Evolutionary conservation across 108 stramenopile species (phyloP).

Genomic region (Nannochloropsis granulata): DNA sequence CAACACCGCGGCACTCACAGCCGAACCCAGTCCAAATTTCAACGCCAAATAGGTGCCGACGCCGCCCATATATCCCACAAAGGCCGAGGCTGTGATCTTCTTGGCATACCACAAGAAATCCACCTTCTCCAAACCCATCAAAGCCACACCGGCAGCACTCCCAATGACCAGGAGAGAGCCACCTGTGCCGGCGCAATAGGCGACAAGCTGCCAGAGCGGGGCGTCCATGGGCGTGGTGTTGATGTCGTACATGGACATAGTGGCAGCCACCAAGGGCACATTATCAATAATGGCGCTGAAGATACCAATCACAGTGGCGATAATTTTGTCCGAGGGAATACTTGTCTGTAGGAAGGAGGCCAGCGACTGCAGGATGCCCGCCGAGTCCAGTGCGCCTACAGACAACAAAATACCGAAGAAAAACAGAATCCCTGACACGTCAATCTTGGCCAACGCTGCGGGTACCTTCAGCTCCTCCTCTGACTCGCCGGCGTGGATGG

Average conservation of each 20-base stretch:
- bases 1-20: not conserved
- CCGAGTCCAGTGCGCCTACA: constrained; percentile 77
- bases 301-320: constrained; percentile 78
- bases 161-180: constrained; percentile 83
- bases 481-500: constrained; percentile 77
- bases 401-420: constrained; percentile 89
- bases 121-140: constrained; percentile 87
- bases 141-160: constrained; percentile 72
- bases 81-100: constrained; percentile 61
- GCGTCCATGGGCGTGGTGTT: constrained; percentile 68
- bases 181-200: constrained; percentile 82
- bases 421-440: constrained; percentile 75
- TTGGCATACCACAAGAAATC: constrained; percentile 87
- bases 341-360: constrained; percentile 64
- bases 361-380: constrained; percentile 67
- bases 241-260: constrained; percentile 86
- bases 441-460: constrained; percentile 41
- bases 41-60: constrained; percentile 54
- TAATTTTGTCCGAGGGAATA: constrained; percentile 69
- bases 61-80: constrained; percentile 72
- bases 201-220: constrained; percentile 80
- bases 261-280: constrained; percentile 79
- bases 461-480: constrained; percentile 61
- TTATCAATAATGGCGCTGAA: constrained; percentile 83
- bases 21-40: not conserved